Base-by-base conservation (phyloP, 176 grass and related monocot species). In the Ananas comosus region DNA sequence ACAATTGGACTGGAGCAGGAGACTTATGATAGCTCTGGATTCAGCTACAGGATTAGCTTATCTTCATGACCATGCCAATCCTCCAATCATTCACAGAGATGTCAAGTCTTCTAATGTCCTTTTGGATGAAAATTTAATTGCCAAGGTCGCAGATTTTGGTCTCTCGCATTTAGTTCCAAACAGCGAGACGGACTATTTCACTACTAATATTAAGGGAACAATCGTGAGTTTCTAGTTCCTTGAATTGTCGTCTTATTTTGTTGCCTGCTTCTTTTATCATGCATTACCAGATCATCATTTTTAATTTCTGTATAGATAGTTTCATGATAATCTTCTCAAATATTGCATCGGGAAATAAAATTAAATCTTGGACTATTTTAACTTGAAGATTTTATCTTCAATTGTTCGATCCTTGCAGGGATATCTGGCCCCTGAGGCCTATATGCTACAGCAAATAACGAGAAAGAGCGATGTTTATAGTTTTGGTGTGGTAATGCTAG, bases 391-490 rank as follows among this genome's bases (percentile, higher is more conserved):
- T 42, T 42, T 42, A 42, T 4, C 13, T 4, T 51, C 67, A 52
- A 13, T 68, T 53, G 64, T 19, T 18, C 56, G 23, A 14, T 53
- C 12, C 11, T 61, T 81, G 63, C 68, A 92, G 94, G 94, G 94
- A 9, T 97, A 97, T 78, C 80, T 97, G 6, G 86, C 92, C 67
- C 93, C 89, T 0, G 94, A 97, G 57, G 91, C 91, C 83, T 96
- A 85, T 69, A 85, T 84, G 83, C 91, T 88, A 0, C 88, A 96
- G 22, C 88, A 89, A 51, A 67, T 96, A 19, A 91, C 88, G 12
- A 86, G 81, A 12, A 96, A 96, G 75, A 96, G 92, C 51, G 88
- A 96, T 51, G 92, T 91, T 7, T 96, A 96, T 16, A 96, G 88
- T 73, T 96, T 89, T 10, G 89, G 94, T 0, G 84, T 97, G 28